Evolutionary conservation across 495 filamentous ascomycete genomes (phyloP), one percentile per base, ranked within the genome.

Genomic region (Trichoderma virens): DNA sequence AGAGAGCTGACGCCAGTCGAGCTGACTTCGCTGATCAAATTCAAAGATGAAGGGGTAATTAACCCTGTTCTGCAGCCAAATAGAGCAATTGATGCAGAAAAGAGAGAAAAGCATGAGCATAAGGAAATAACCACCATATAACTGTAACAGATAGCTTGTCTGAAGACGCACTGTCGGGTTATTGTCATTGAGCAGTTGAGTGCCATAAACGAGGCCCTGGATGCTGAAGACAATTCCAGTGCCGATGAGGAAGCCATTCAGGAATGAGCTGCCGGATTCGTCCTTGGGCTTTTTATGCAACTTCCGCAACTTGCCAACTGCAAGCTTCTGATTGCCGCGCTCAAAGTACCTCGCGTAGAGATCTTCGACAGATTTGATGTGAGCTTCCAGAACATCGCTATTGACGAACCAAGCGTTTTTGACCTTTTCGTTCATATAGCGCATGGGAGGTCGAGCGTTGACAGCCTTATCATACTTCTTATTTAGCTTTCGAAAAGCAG

Each of bases 11-110:
- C 89, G 87, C 90, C 93, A 97, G 70, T 97, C 89, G 41, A 98
- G 75, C 59, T 86, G 83, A 75, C 94, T 84, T 68, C 92, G 83
- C 54, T 86, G 85, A 77, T 97, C 92, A 70, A 94, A 95, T 74
- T 98, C 94, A 71, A 98, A 98, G 69, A 98, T 89, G 76, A 98
- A 98, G 34, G 86, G 82, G 73, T 97, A 96, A 71, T 98, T 98
- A 70, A 98, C 91, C 73, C 91, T 93, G 66, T 88, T 85, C 47
- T 75, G 78, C 3, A 86, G 84, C 91, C 92, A 98, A 59, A 96
- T 76, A 62, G 86, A 83, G 70, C 91, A 93, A 69, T 89, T 88
- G 35, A 97, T 59, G 65, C 85, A 88, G 68, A 96, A 96, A 28
- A 93, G 72, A 43, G 85, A 76, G 70, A 92, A 85, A 25, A 95